A percentile compares a stretch with the other conserved stretches of the same genome.
These are phyloP conservation scores for Paramecium octaurelia DNA, from an alignment of 73 alveolate species.

Conservation along the genomic window DNA sequence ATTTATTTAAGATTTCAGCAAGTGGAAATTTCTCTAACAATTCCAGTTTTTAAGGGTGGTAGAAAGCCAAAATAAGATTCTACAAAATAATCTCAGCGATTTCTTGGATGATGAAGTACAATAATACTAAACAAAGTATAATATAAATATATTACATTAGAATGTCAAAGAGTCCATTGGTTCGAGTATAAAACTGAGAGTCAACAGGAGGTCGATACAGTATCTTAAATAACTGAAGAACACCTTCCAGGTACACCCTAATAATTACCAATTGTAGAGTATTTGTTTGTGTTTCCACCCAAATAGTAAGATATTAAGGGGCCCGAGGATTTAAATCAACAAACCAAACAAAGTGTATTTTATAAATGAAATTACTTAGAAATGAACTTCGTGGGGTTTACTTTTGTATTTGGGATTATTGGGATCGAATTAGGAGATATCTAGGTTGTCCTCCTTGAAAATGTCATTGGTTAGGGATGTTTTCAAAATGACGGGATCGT, in stretches of 20 bases:
- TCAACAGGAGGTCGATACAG: background rate
- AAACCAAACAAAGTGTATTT: background rate
- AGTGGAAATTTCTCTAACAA: background rate
- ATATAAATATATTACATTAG: background rate
- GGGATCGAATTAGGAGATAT: background rate
- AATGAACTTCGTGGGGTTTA: conserved; percentile 9
- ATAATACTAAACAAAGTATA: background rate
- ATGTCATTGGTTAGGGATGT: background rate
- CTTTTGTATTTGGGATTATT: background rate
- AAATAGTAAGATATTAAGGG: background rate
- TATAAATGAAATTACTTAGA: background rate
- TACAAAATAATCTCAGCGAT: background rate
- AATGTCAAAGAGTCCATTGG: background rate
- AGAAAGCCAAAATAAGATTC: background rate
- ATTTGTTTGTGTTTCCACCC: background rate
- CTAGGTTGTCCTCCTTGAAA: background rate
- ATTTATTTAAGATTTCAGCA: background rate
- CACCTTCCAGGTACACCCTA: background rate
- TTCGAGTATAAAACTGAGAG: background rate
- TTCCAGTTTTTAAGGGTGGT: background rate
- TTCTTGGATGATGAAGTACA: background rate
- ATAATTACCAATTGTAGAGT: background rate
- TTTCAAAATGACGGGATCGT: background rate
- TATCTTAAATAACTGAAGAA: background rate
- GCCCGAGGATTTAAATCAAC: background rate